Percentiles rank a stretch among this genome's conserved stretches.
These are phyloP conservation scores for Trametes cinnabarina DNA, from an alignment of 768 basidiomycete species.

Conservation along the genomic window DNA sequence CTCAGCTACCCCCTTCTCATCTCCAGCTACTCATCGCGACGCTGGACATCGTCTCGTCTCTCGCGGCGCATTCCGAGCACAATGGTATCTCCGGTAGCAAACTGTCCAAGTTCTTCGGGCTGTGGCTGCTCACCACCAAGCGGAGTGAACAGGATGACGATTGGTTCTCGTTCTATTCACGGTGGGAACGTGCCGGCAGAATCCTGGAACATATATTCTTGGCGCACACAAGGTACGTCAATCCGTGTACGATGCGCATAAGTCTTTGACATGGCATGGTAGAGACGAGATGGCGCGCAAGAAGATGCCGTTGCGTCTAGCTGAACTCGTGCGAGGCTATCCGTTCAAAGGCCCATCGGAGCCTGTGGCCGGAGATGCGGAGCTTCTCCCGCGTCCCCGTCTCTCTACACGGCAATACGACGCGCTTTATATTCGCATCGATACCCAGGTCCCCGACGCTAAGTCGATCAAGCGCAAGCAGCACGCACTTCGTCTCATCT, in stretches of 20 bases:
- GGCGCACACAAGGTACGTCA: slow-evolving; percentile 60
- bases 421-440: slow-evolving; percentile 66
- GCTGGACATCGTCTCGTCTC: slow-evolving; percentile 61
- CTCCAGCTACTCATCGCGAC: slow-evolving; percentile 54
- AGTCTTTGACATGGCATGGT: background rate
- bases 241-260: background rate
- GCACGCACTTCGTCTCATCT: slow-evolving; percentile 58
- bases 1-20: slow-evolving; percentile 58
- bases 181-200: slow-evolving; percentile 74
- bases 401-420: slow-evolving; percentile 65
- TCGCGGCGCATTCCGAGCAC: slow-evolving; percentile 69
- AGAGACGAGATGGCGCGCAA: slow-evolving; percentile 59
- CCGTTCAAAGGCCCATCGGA: slow-evolving; percentile 46
- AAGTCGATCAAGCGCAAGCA: slow-evolving; percentile 37
- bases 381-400: slow-evolving; percentile 58
- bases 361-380: slow-evolving; percentile 32
- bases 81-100: slow-evolving; percentile 80
- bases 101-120: slow-evolving; percentile 66
- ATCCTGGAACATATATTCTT: slow-evolving; percentile 78
- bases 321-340: slow-evolving; percentile 68
- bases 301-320: slow-evolving; percentile 65
- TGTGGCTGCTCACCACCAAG: slow-evolving; percentile 63
- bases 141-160: slow-evolving; percentile 51
- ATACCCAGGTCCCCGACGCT: slow-evolving; percentile 46
- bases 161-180: slow-evolving; percentile 63